Evolutionary conservation across 805 yeast genomes (phyloP).

Genomic region (Candida schatavii): DNA sequence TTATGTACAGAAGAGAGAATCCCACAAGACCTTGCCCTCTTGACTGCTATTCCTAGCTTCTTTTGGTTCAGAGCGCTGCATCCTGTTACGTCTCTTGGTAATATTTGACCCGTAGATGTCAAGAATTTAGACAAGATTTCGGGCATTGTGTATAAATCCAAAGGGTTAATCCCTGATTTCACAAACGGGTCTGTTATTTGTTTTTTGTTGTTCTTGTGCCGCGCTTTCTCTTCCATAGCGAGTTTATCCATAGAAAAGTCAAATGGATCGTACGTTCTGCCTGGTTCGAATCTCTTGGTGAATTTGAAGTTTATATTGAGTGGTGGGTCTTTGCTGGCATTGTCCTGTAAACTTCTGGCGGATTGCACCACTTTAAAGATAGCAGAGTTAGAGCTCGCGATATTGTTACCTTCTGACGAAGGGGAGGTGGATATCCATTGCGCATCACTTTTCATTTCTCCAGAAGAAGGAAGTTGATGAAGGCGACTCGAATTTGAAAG

Average conservation of each 20-base stretch:
- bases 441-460: conserved; percentile 3
- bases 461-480: conserved; percentile 5
- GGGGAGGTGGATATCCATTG: conserved; percentile 3
- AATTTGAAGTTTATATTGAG: conserved; percentile 29
- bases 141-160: conserved; percentile 71
- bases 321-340: conserved; percentile 27
- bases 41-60: conserved; percentile 69
- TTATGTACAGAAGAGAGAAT: conserved; percentile 72
- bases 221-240: conserved; percentile 44
- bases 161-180: conserved; percentile 58
- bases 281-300: conserved; percentile 46
- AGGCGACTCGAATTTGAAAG: not conserved
- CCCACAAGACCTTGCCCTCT: conserved; percentile 79
- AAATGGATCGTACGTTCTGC: conserved; percentile 72
- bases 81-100: conserved; percentile 71
- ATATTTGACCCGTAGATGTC: conserved; percentile 70
- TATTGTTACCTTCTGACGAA: not conserved
- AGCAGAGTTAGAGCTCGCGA: conserved; percentile 1
- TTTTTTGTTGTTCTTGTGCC: conserved; percentile 18
- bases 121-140: conserved; percentile 62
- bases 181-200: conserved; percentile 37
- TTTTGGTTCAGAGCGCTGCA: conserved; percentile 65
- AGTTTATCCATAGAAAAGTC: conserved; percentile 67
- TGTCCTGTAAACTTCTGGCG: conserved; percentile 29
- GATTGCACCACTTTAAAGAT: conserved; percentile 6